Base-by-base conservation (phyloP, 352 stramenopile species). In the Blastocystis sp. region DNA sequence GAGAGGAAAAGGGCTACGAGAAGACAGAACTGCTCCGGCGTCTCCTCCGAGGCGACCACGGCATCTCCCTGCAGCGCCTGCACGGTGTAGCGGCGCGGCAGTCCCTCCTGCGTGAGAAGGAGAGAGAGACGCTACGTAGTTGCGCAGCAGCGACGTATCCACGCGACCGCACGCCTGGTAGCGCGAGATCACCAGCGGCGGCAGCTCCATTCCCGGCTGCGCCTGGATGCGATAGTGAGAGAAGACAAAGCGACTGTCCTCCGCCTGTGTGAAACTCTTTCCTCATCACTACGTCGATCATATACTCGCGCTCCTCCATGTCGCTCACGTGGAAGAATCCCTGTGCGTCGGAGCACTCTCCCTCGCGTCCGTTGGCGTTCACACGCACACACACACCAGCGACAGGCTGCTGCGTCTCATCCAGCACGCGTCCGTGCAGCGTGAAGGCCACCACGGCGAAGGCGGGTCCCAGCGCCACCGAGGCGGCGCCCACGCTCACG, bases 381-480 rank as follows among this genome's bases (percentile, higher is more conserved):
- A 76, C 42, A 21, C 64, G 24, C 4, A 76, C 44, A 11, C 36
- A 54, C 38, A 54, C 44, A n/a, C 24, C 18, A 21, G 27, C 7
- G 18, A 76, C 27, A 9, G 64, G 64, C 8, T 32, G 8, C 0
- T 40, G 42, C 6, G 11, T 18, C 36, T 72, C 51, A 2, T 84
- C 71, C 51, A 84, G 42, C 24, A 84, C 71, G 14, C 29, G 42
- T 8, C 71, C 71, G 11, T 18, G 32, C 11, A 84, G 24, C 27
- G 42, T 65, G 49, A 84, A 84, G 6, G 34, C 44, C n/a, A 16
- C 75, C 16, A 84, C 46, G 11, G n/a, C 18, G 42, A 84, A 84
- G 8, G 21, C 18, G 7, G 34, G 6, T 64, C 32, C 36, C 36
- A 76, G 36, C 14, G 14, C 40, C 64, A 76, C 64, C n/a, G 64